Conservation (phyloP, 1,284 basidiomycete species). For the Ustilago crameri region DNA sequence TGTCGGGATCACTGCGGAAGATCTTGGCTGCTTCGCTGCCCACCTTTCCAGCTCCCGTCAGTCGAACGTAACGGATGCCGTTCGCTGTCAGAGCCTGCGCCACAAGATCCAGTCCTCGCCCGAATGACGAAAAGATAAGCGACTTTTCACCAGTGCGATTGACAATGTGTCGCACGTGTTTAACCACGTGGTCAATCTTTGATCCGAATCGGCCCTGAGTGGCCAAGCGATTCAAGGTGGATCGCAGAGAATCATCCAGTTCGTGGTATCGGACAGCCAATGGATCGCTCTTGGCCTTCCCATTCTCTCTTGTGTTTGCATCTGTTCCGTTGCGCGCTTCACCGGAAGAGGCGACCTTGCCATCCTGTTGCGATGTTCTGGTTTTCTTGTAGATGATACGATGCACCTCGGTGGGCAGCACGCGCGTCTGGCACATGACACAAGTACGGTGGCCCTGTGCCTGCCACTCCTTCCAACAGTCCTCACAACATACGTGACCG, state of each 20-base stretch:
- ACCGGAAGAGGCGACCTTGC: slow-evolving; percentile 7
- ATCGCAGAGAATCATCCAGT: slow-evolving; percentile 32
- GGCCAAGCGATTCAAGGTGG: slow-evolving; percentile 23
- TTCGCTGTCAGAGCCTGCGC: slow-evolving; percentile 59
- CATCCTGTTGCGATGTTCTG: slow-evolving; percentile 2
- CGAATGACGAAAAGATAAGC: slow-evolving; percentile 63
- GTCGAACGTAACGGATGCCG: slow-evolving; percentile 47
- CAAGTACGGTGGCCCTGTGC: slow-evolving; percentile 52
- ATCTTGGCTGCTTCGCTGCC: slow-evolving; percentile 32
- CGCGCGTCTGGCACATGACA: slow-evolving; percentile 59
- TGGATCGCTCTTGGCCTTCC: neutral
- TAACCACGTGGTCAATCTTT: slow-evolving; percentile 62
- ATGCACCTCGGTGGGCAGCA: slow-evolving; percentile 56
- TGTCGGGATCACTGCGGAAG: slow-evolving; percentile 46
- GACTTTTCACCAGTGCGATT: slow-evolving; percentile 55
- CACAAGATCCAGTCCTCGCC: slow-evolving; percentile 61
- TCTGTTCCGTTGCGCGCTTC: neutral
- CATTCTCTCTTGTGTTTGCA: neutral
- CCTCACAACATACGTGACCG: slow-evolving; percentile 60
- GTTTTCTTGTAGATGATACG: slow-evolving; percentile 53
- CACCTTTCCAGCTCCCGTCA: slow-evolving; percentile 49
- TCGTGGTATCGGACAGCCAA: slow-evolving; percentile 34
- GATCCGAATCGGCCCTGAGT: slow-evolving; percentile 57
- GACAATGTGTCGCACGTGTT: slow-evolving; percentile 53
- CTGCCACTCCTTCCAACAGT: slow-evolving; percentile 64